Base-by-base conservation (phyloP, 106 monocot genomes). In the Cymbidium sinense region DNA sequence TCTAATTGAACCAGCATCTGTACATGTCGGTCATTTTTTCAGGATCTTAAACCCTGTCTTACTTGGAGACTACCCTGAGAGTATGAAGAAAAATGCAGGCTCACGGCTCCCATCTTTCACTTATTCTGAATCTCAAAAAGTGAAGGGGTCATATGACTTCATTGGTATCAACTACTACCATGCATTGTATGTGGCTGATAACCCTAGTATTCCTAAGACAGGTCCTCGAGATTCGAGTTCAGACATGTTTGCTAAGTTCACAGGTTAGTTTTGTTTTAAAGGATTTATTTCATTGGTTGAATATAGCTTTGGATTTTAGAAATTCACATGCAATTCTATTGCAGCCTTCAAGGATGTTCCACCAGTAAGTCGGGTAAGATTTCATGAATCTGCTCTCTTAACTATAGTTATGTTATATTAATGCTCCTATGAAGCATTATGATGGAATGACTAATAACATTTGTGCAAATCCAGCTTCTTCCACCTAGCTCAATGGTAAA, bases 71-170 rank as follows among this genome's bases (percentile, higher is more conserved):
- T 83, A 83, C 37, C 78, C 78, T 27, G 58, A 79, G 35, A 52
- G 41, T 41, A 41, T 83, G 83, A 83, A 52, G 75, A 67, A 79
- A 28, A 64, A 31, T 35, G 78, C 50, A 12, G 79, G 83, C n/a
- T 75, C 64, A 28, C 70, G 67, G 64, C 43, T 83, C 35, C 83
- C 83, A 35, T 27, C 12, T 7, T 83, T 83, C 43, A 79, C 65
- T 5, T 36, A 73, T 20, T n/a, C 34, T 9, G 61, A 78, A 37
- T 83, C 83, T 2, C 18, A 65, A 39, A n/a, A 50, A 30, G n/a
- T 83, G 35, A 83, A 65, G 75, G 75, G 50, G 5, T 83, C 83
- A 29, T 83, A 43, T 43, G 83, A 83, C 13, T 83, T 78, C 79
- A 74, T 83, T 27, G 83, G 75, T 15, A 20, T 79, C 8, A 83